Base-by-base conservation (phyloP, 2,329 filamentous ascomycete species). In the Trichoderma koningii region DNA sequence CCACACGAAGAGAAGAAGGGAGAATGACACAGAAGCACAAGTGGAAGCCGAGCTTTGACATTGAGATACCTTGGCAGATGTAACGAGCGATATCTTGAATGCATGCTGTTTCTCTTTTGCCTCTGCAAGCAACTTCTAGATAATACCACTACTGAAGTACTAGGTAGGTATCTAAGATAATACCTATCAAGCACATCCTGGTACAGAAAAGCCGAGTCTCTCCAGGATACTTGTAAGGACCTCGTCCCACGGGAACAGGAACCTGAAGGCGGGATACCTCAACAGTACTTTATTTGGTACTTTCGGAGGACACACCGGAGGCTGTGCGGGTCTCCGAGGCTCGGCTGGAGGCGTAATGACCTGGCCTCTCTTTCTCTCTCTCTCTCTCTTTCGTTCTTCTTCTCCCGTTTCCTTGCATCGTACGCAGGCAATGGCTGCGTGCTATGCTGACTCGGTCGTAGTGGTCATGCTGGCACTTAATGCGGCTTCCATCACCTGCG, bases 261-360 rank as follows among this genome's bases (percentile, higher is more conserved):
- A 48, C 55, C 15, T 21, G 21, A 56, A 45, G 38, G 53, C 38
- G 53, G 53, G 53, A 38, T 55, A 44, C 28, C 10, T 30, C n/a
- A 3, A 7, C 15, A n/a, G 41, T 17, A 3, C 12, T 30, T 23
- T 23, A 23, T 23, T 23, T 2, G 7, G 42, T 45, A 19, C 42
- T 45, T n/a, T 21, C 30, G 17, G 21, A 30, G 17, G 12, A 26
- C 9, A 17, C 7, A 38, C 23, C 44, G 38, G 55, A 19, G 30
- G 17, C 26, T 21, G 21, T 48, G 56, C 56, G 56, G 45, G 57
- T 42, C 47, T 61, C 45, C 28, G 47, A 52, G 47, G 17, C 57
- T 52, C 47, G 57, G 57, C 57, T 52, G 47, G 57, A 61, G 38
- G 57, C 23, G 47, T 44, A 38, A 61, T 61, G 57, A 51, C 45